Conservation (phyloP, 2,329 filamentous ascomycete genomes). For the Diaporthe sp. region DNA sequence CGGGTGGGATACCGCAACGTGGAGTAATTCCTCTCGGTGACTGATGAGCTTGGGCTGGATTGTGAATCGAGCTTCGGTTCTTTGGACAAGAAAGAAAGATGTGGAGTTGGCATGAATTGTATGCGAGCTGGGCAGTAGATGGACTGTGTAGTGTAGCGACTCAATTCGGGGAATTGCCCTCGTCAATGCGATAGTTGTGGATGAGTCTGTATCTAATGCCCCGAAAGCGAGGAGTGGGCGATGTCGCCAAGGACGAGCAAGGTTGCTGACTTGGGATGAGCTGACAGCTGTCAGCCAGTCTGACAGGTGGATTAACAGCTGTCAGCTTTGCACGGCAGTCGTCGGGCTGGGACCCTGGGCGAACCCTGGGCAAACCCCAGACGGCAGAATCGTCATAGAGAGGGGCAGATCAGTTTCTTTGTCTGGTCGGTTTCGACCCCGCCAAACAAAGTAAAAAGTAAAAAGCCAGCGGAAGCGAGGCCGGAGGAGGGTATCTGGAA, state of each 20-base stretch:
- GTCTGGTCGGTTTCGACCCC: not conserved
- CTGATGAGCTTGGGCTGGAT: not conserved
- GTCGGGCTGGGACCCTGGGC: not conserved
- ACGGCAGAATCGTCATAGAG: not conserved
- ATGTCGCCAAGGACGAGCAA: not conserved
- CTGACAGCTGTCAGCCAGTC: not conserved
- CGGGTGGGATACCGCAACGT: not conserved
- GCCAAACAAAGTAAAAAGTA: slow-evolving; percentile 6
- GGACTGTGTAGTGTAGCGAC: not conserved
- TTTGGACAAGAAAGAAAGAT: not conserved
- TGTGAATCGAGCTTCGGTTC: not conserved
- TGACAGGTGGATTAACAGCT: not conserved
- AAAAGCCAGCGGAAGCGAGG: slow-evolving; percentile 4
- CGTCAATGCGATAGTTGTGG: not conserved
- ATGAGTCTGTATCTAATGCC: not conserved
- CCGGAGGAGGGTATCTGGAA: slow-evolving; percentile 6
- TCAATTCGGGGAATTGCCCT: not conserved
- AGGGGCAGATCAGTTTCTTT: not conserved
- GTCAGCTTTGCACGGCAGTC: not conserved
- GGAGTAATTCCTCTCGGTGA: not conserved
- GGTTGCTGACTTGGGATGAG: not conserved
- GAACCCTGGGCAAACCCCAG: not conserved
- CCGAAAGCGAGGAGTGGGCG: not conserved
- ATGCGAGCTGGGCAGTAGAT: not conserved
- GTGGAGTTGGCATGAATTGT: not conserved